Base-by-base conservation (phyloP, 441 rosid species). In the Adansonia grandidieri region DNA sequence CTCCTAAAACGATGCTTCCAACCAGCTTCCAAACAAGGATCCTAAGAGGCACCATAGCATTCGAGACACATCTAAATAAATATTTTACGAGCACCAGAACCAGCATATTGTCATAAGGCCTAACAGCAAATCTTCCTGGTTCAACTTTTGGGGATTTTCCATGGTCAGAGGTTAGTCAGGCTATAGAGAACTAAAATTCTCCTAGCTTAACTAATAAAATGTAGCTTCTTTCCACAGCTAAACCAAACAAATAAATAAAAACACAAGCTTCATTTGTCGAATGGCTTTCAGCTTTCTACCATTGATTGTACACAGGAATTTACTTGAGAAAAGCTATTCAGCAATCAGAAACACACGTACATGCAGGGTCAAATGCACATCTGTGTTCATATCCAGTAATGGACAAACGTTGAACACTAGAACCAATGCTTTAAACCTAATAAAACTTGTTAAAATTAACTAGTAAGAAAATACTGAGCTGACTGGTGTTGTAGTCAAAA, bases 71-170 rank as follows among this genome's bases (percentile, higher is more conserved):
- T 73, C 65, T 37, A 73, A 32, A 20, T 1, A 13, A 69, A 69
- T 48, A 47, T 69, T 13, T 69, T 47, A 48, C 57, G 20, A 69
- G 37, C 32, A 67, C 72, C 37, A 42, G 15, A 57, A 11, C 13
- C 73, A 48, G 73, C 37, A 47, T 9, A 19, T 20, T 69, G 57
- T 20, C 56, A 47, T n/a, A 48, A 19, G 15, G 40, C 73, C 3
- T 48, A 51, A 24, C 44, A 51, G 13, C 5, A 22, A 51, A 71
- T 51, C 11, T 71, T 71, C 61, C 22, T 19, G 56, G 56, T 47
- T 45, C 72, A 17, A 66, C 71, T 66, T 42, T 17, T 67, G 71
- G 71, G 53, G 48, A 66, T 9, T 69, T 69, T 69, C 40, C 73
- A 48, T 13, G 4, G 6, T 28, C 71, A 17, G 15, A 67, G 53